A percentile compares a stretch with the other conserved stretches of the same genome.
Evolutionary conservation across 148 eudicot species (phyloP).

Genomic region (Rhododendron griersonianum): DNA sequence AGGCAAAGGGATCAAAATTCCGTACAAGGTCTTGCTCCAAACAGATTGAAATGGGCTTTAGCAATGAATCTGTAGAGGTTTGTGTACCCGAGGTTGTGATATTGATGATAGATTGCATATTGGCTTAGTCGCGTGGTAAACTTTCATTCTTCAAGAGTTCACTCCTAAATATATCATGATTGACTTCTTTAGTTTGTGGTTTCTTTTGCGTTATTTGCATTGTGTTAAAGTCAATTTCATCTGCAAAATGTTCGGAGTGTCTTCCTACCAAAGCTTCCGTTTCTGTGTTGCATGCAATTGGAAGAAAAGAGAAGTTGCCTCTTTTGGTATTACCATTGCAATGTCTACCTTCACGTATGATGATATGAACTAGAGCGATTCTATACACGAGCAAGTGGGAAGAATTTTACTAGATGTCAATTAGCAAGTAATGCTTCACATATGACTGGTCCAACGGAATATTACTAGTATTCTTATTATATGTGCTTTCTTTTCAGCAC

Average conservation of each 20-base stretch:
- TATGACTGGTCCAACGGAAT: not conserved
- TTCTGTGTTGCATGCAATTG: not conserved
- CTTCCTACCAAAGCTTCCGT: not conserved
- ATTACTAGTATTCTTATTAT: not conserved
- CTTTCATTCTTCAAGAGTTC: not conserved
- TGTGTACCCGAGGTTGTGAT: not conserved
- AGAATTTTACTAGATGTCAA: not conserved
- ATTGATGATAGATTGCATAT: not conserved
- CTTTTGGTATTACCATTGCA: not conserved
- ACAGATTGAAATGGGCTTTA: not conserved
- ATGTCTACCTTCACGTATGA: not conserved
- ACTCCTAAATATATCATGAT: not conserved
- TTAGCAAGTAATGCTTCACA: not conserved
- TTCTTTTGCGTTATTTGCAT: not conserved
- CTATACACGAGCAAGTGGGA: not conserved
- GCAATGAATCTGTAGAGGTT: not conserved
- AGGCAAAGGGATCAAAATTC: not conserved
- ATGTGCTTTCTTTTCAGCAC: not conserved
- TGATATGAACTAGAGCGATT: not conserved
- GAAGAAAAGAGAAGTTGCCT: not conserved
- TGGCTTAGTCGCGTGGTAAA: not conserved
- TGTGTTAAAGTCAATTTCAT: not conserved
- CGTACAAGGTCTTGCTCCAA: not conserved
- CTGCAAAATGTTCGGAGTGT: not conserved
- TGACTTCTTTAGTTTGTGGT: not conserved